phyloP scores from a whole-genome alignment of 768 basidiomycete species.

The Lactarius sp. region DNA sequence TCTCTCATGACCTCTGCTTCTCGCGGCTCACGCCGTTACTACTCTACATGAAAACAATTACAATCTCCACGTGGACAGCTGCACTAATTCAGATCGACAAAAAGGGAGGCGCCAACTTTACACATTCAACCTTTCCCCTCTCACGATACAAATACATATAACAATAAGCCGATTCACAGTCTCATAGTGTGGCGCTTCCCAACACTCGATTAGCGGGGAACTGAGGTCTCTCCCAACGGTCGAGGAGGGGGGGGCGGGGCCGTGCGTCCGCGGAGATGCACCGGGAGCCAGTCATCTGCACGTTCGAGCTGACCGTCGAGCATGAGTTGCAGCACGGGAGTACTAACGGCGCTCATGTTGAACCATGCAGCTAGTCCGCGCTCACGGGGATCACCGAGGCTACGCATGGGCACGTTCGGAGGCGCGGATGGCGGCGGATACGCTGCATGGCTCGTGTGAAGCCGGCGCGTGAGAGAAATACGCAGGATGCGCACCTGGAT shows the following conservation, averaged over 20 bases:
- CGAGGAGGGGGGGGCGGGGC: constrained; percentile 11
- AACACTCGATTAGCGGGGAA: not conserved
- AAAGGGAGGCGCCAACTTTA: constrained; percentile 18
- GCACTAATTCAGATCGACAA: constrained; percentile 23
- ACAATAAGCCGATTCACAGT: constrained; percentile 18
- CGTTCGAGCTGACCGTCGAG: constrained; percentile 14
- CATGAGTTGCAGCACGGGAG: constrained; percentile 11
- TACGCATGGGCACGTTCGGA: constrained; percentile 24
- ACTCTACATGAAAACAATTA: constrained; percentile 15
- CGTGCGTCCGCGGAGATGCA: constrained; percentile 14
- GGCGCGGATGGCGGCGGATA: constrained; percentile 18
- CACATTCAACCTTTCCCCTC: not conserved
- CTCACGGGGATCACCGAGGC: constrained; percentile 16
- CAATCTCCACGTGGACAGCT: constrained; percentile 11
- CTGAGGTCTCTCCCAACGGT: not conserved
- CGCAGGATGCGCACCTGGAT: constrained; percentile 22
- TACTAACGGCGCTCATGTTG: constrained; percentile 22
- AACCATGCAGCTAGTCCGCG: constrained; percentile 24
- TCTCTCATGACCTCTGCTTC: not conserved
- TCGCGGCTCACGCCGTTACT: not conserved
- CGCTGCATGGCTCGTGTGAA: constrained; percentile 11
- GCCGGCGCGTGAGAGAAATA: not conserved
- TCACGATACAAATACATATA: constrained; percentile 6
- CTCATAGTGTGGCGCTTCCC: constrained; percentile 9
- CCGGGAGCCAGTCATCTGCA: constrained; percentile 12